Base-by-base conservation (phyloP, 257 asterid species). In the Echites panduratus region DNA sequence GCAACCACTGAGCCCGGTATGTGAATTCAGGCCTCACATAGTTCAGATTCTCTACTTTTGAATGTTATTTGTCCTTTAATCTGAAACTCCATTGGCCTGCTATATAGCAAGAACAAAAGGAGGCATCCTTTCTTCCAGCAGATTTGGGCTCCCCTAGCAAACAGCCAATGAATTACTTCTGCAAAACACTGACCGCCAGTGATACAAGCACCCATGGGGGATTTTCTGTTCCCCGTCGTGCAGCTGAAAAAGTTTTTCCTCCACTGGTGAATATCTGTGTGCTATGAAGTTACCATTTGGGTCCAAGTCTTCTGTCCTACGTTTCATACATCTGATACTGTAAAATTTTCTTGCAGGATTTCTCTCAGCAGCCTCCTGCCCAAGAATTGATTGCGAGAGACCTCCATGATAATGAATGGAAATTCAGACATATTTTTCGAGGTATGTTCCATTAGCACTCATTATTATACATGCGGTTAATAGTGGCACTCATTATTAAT, bases 181-280 rank as follows among this genome's bases (percentile, higher is more conserved):
- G 96, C 85, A 89, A 89, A 76, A 89, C 88, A 71, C 81, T 89
- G 83, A 89, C 94, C 2, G 94, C 96, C 6, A 89, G 96, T 64
- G 96, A 89, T 70, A 89, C 96, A 19, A 89, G 96, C 73, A 90
- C 95, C 50, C 96, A 90, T 73, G 96, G 96, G 49, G 96, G 96
- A 63, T 90, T 90, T 79, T 90, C 96, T 17, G 96, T 90, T 79
- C 96, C 96, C 1, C 96, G 96, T 0, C 95, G 96, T 47, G 89
- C 96, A 22, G 96, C 96, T 20, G 96, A 90, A 66, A 90, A 90
- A 88, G 96, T 90, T 66, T 90, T 90, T 70, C 96, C 96, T 49
- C 92, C 90, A 43, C 54, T 88, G 95, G 96, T 87, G 83, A 75
- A 70, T 53, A 1, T 19, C 44, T 26, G 45, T 26, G 48, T 69